Evolutionary conservation across 2,329 filamentous ascomycete genomes (phyloP), one percentile per base, ranked within the genome.

Genomic region (Penicillium palitans): DNA sequence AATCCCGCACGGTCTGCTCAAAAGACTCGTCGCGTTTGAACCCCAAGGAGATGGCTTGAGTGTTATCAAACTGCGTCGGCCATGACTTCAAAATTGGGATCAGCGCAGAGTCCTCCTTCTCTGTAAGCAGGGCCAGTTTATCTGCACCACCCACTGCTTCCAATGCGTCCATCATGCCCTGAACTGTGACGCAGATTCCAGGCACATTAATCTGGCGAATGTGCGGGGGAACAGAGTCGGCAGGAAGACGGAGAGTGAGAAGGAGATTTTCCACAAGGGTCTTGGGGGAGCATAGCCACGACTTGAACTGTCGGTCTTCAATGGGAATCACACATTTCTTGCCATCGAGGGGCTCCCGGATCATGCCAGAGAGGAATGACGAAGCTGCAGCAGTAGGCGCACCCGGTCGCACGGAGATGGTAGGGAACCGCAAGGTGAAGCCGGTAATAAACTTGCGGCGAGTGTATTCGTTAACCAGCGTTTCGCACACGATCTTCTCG

Each of bases 401-500:
- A 1, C 86, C 86, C 0, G 85, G 84, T 0, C 86, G 80, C 24
- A 88, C 84, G 2, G 82, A 82, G 19, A 88, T 80, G 0, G 84
- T 87, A 0, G 86, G 85, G 50, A 88, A 83, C 0, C 86, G 82
- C 49, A 85, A 78, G 3, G 78, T 78, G 50, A 85, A 82, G 8
- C 81, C 85, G 57, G 84, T 83, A 57, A 88, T 80, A 55, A 82
- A 81, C 0, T 83, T 82, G 52, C 82, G 78, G 25, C 86, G 79
- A 54, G 84, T 84, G 71, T 87, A 83, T 61, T 88, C 85, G 72
- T 87, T 88, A 67, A 88, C 70, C 9, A 87, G 76, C 1, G 81
- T 78, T 73, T 88, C 86, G 57, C 81, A 83, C 70, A 87, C 81
- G 60, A 87, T 76, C 71, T 88, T 88, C 71, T 87, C 83, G 6